A percentile compares a stretch with the other conserved stretches of the same genome.
These are phyloP conservation scores for Rhododendron henanense DNA, from an alignment of 148 eudicot species.

Conservation along the genomic window DNA sequence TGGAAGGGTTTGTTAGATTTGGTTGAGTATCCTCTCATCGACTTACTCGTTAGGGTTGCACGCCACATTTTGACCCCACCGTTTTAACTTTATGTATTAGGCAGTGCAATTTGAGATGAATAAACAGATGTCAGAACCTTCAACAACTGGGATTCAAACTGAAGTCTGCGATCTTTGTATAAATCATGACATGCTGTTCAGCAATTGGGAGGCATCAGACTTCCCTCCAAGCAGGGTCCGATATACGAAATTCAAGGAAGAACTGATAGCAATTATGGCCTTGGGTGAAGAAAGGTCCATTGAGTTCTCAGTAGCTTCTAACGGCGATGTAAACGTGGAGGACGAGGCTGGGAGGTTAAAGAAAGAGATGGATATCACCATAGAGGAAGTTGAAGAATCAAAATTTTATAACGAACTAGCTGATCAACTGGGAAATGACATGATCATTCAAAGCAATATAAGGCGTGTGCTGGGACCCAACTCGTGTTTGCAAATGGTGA, in stretches of 20 bases:
- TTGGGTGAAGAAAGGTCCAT: background rate
- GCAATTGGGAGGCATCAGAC: background rate
- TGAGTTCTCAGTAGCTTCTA: background rate
- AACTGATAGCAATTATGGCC: conserved; percentile 8
- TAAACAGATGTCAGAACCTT: background rate
- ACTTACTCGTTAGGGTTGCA: background rate
- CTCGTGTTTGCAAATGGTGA: background rate
- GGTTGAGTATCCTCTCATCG: background rate
- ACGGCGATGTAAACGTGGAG: background rate
- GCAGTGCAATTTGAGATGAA: background rate
- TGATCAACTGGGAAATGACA: background rate
- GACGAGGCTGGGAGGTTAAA: background rate
- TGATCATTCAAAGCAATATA: background rate
- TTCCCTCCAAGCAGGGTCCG: background rate
- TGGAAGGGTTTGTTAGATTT: background rate
- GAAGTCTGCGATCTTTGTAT: background rate
- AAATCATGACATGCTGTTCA: conserved; percentile 1
- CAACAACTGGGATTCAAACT: background rate
- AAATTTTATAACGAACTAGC: background rate
- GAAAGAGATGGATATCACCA: conserved; percentile 4
- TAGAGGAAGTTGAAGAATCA: background rate
- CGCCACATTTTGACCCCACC: background rate
- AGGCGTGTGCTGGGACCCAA: background rate
- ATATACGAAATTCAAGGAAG: background rate
- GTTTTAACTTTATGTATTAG: background rate